Evolutionary conservation across 768 basidiomycete genomes (phyloP), one percentile per base, ranked within the genome.

Genomic region (Termitomyces sp.): DNA sequence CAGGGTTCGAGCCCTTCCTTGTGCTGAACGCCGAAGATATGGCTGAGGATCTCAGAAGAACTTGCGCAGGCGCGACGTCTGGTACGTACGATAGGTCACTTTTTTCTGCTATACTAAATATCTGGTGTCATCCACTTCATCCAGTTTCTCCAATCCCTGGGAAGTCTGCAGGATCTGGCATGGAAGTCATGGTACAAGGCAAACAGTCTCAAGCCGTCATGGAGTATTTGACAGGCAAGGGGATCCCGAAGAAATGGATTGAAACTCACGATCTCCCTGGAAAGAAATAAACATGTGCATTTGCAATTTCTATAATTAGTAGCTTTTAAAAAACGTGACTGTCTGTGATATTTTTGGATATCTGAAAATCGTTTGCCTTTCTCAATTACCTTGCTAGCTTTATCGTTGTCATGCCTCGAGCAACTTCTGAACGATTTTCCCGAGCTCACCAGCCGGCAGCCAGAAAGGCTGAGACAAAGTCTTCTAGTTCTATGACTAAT

Each of bases 211-310:
- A 81, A 61, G 72, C 76, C 2, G 87, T 93, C 12, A 74, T 78
- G 10, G 87, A 90, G 5, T 80, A 92, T 59, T 68, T 97, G 41
- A 68, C 80, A 3, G 77, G 73, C 24, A 83, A 80, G 61, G 92
- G 94, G 0, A 81, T 95, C 32, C 91, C 92, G 27, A 90, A 87
- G 74, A 79, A 79, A 65, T 95, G 90, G 90, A 87, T 95, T 52
- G 82, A 84, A 65, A 71, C 78, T 1, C 67, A 66, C 1, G 85
- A 83, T 59, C 41, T 74, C 54, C 67, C 67, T n/a, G 72, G 71
- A 59, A 81, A 83, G 72, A 85, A 85, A 68, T 79, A 67, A 44
- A n/a, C n/a, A n/a, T n/a, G n/a, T n/a, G n/a, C n/a, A n/a, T n/a
- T n/a, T 37, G 2, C n/a, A 37, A 26, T 26, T 7, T 26, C 22